phyloP scores from a whole-genome alignment of 192 early-diverging fungal species.

The Backusella circina region DNA sequence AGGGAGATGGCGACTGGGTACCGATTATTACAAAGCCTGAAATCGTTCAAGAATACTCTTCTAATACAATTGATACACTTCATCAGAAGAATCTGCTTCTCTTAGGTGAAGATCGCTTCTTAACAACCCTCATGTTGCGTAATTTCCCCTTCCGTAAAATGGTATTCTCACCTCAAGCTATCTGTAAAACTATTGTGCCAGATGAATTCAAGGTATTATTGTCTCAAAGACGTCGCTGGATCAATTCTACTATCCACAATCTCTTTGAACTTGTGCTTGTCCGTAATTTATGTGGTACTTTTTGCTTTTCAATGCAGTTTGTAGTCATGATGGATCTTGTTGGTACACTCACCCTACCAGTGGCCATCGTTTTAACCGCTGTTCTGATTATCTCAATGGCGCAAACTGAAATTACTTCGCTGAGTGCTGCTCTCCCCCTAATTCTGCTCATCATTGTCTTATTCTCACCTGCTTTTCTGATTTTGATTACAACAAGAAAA shows the following conservation, averaged over 20 bases:
- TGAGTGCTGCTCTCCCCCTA: constrained; percentile 63
- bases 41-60: constrained; percentile 80
- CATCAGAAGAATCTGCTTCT: constrained; percentile 87
- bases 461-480: constrained; percentile 84
- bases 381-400: constrained; percentile 56
- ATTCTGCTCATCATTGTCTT: constrained; percentile 75
- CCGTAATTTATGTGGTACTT: constrained; percentile 92
- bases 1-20: constrained; percentile 71
- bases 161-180: constrained; percentile 81
- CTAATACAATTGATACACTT: constrained; percentile 76
- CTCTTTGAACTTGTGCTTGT: constrained; percentile 89
- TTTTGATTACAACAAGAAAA: constrained; percentile 83
- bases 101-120: constrained; percentile 86
- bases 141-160: constrained; percentile 86
- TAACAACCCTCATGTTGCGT: constrained; percentile 85
- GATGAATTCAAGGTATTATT: constrained; percentile 79
- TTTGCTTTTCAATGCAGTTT: constrained; percentile 95
- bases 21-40: constrained; percentile 88
- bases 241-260: constrained; percentile 96
- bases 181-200: constrained; percentile 84
- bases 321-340: constrained; percentile 74
- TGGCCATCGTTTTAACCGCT: constrained; percentile 66
- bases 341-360: constrained; percentile 71
- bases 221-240: constrained; percentile 93
- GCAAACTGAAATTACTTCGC: constrained; percentile 48